Evolutionary conservation across 306 rosid genomes (phyloP), one percentile per base, ranked within the genome.

Genomic region (Abrus precatorius): DNA sequence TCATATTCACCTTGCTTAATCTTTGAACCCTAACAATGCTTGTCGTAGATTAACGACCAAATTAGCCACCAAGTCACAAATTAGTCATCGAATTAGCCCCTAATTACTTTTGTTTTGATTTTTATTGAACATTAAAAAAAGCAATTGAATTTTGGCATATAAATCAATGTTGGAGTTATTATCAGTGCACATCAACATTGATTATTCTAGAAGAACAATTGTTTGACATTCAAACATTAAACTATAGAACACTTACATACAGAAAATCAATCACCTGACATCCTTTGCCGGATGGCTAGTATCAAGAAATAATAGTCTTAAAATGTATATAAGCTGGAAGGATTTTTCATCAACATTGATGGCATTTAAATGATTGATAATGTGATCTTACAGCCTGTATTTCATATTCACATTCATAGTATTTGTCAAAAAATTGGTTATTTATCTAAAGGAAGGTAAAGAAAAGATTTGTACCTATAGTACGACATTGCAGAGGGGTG

Each of bases 401-500:
- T 74, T 45, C 29, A 43, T 59, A 33, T 67, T 43, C 9, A 11
- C 54, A 54, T 5, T 29, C 47, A 7, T 64, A 29, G 40, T 29
- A 66, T 50, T 44, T 28, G 34, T 73, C 49, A 74, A 54, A 81
- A 56, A 75, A 28, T 43, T 32, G 69, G 9, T 40, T 67, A 75
- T 61, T 52, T 9, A 32, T 44, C 30, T n/a, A 44, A 63, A 54
- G 69, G 8, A 0, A 3, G 10, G 54, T 8, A 45, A 43, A 74
- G 76, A 14, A 69, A 80, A 67, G 12, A 74, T 75, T 8, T n/a
- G 80, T 87, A 93, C 97, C 87, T 27, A 20, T 66, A 52, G 91
- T 76, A 7, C 91, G 95, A 64, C 95, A 91, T 66, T 88, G 83
- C 78, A 90, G 79, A 5, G 85, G 90, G 72, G 83, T 90, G 59